Evolutionary conservation across 2,329 filamentous ascomycete species (phyloP).

Genomic region (Westerdykella ornata): DNA sequence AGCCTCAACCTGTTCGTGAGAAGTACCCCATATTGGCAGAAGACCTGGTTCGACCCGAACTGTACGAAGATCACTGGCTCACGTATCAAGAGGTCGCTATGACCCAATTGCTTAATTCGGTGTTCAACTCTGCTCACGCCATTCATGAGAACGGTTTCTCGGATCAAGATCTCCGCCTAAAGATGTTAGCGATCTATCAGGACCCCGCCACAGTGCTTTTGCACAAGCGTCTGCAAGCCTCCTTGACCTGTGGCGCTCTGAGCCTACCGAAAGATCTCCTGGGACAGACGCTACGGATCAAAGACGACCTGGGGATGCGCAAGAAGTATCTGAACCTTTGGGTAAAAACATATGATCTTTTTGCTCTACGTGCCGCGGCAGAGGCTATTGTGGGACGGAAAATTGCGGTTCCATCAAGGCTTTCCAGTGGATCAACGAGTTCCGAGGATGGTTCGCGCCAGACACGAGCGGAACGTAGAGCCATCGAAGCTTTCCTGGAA

Average conservation of each 20-base stretch:
- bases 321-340: conserved; percentile 53
- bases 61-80: conserved; percentile 60
- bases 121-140: conserved; percentile 42
- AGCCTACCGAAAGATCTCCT: conserved; percentile 50
- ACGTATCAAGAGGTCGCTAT: conserved; percentile 56
- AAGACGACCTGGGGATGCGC: conserved; percentile 52
- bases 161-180: conserved; percentile 39
- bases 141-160: conserved; percentile 24
- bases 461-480: conserved; percentile 36
- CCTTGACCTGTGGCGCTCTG: conserved; percentile 52
- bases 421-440: conserved; percentile 32
- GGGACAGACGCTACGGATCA: conserved; percentile 42
- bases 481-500: conserved; percentile 49
- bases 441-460: conserved; percentile 32
- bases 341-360: conserved; percentile 51
- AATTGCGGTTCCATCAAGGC: conserved; percentile 34
- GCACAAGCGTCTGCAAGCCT: conserved; percentile 53
- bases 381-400: conserved; percentile 56
- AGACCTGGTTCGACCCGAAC: conserved; percentile 49
- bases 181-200: conserved; percentile 51
- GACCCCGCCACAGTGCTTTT: conserved; percentile 45
- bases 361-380: conserved; percentile 46
- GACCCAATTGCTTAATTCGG: conserved; percentile 53
- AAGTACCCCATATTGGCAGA: conserved; percentile 50
- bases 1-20: conserved; percentile 20